Base-by-base conservation (phyloP, 2,329 filamentous ascomycete species). In the Fusarium floridanum region DNA sequence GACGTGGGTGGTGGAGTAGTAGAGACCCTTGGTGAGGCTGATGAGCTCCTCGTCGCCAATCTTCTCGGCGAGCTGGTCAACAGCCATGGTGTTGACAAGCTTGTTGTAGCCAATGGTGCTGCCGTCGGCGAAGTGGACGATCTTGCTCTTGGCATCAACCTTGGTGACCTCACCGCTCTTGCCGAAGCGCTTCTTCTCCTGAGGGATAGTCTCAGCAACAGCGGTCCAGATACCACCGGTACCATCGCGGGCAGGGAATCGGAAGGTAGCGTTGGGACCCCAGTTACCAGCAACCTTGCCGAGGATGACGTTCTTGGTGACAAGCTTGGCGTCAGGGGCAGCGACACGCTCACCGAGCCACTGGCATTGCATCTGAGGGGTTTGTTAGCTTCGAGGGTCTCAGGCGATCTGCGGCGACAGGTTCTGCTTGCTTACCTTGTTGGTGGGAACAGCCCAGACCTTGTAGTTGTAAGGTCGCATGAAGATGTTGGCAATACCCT, bases 391-490 rank as follows among this genome's bases (percentile, higher is more conserved):
- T n/a, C 22, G 12, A 20, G 17, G 22, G 37, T 43, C 36, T 27
- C 5, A 22, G n/a, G 16, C 5, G 7, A 6, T 16, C 17, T 20
- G 14, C 24, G 37, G 43, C 34, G 22, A 17, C 14, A 12, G 36
- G 34, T 59, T 24, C 6, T 48, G 4, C 22, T 34, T 12, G 39
- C 69, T 80, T 89, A 97, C 95, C 92, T 97, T 97, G 78, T 93
- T 98, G 66, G 96, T 98, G 69, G 97, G 97, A 80, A 98, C 96
- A 73, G 97, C 97, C 97, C 97, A 99, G 83, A 99, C 97, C 88
- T 99, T 99, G 92, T 93, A 99, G 91, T 99, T 99, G 90, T 99
- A 99, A 64, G 97, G 97, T 80, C 97, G 91, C 97, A 99, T 99
- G 91, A 99, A 99, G 79, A 96, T 89, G 84, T 99, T 92, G 77